Evolutionary conservation across 2,329 filamentous ascomycete species (phyloP), one percentile per base, ranked within the genome.

Genomic region (Aspergillus piperis): DNA sequence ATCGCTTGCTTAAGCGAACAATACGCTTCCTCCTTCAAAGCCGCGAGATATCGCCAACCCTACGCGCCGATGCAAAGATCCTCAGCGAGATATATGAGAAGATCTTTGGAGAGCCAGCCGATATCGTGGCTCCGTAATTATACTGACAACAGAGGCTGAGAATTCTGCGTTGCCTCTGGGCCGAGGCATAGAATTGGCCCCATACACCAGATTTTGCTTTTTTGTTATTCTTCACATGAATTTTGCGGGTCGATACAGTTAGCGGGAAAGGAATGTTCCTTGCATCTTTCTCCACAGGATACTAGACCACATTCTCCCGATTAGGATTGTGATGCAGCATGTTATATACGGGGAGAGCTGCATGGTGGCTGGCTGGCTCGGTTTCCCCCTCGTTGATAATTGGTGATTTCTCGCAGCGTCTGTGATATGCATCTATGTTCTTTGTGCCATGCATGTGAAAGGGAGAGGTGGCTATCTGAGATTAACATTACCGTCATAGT

Each of bases 21-120:
- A 92, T 96, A 64, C 75, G 77, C 2, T 94, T 97, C 73, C 83
- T 98, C 54, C 78, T 83, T 49, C 81, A 89, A 59, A 87, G 90
- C 30, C 83, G 86, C 32, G 85, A 88, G 7, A 89, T 90, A 23
- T 90, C 90, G 0, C 92, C 91, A 51, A 89, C 91, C 7, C 84
- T 97, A 6, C 77, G 80, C 51, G 85, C 86, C 50, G 92, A 97
- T 73, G 85, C 89, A 71, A 83, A 85, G 54, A 95, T 97, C 60
- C 82, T 97, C 13, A 77, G 80, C 44, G 79, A 82, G 54, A 82
- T 84, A 54, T 77, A 80, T 30, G 65, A 70, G 11, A 77, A 75
- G 59, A 75, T 80, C 15, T 80, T 80, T 55, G 79, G 84, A 10
- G 60, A 66, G 13, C 51, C 66, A 21, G 59, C 67, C 8, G 41